Conservation (phyloP, 805 yeast species). For the Cyberlindnera lachancei region DNA sequence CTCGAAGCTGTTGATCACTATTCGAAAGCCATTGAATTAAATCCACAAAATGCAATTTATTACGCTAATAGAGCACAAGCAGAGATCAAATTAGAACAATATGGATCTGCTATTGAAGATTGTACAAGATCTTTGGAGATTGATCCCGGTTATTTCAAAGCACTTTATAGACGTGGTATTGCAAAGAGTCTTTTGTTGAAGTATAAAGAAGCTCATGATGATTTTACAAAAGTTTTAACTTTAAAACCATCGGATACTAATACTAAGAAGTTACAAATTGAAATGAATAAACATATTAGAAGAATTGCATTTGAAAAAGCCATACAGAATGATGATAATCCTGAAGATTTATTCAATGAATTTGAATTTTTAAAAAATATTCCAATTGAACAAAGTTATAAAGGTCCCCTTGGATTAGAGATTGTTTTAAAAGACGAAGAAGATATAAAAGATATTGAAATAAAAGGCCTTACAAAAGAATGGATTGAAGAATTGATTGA, state of each 20-base stretch:
- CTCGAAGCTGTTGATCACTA: conserved; percentile 63
- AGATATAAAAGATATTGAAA: conserved; percentile 14
- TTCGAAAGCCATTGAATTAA: conserved; percentile 65
- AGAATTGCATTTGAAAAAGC: conserved; percentile 80
- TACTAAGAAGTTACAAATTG: conserved; percentile 55
- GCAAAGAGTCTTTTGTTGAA: conserved; percentile 70
- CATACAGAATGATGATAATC: conserved; percentile 69
- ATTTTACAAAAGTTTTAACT: conserved; percentile 55
- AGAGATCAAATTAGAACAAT: conserved; percentile 76
- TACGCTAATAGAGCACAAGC: conserved; percentile 89
- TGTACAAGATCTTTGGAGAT: conserved; percentile 62
- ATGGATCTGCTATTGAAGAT: conserved; percentile 79
- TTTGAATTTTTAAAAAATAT: conserved; percentile 8
- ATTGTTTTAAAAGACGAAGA: conserved; percentile 26
- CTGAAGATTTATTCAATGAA: conserved; percentile 38
- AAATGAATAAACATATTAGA: conserved; percentile 59
- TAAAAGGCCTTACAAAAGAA: conserved; percentile 33
- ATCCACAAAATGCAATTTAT: conserved; percentile 49
- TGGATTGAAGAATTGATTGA: conserved; percentile 62
- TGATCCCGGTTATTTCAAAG: conserved; percentile 65
- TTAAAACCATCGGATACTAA: conserved; percentile 61
- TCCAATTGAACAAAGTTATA: conserved; percentile 44
- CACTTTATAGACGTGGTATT: conserved; percentile 81
- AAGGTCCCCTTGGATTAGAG: conserved; percentile 51
- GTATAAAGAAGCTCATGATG: conserved; percentile 65